phyloP scores from a whole-genome alignment of 2,329 filamentous ascomycete species.

The Apiospora aurea region DNA sequence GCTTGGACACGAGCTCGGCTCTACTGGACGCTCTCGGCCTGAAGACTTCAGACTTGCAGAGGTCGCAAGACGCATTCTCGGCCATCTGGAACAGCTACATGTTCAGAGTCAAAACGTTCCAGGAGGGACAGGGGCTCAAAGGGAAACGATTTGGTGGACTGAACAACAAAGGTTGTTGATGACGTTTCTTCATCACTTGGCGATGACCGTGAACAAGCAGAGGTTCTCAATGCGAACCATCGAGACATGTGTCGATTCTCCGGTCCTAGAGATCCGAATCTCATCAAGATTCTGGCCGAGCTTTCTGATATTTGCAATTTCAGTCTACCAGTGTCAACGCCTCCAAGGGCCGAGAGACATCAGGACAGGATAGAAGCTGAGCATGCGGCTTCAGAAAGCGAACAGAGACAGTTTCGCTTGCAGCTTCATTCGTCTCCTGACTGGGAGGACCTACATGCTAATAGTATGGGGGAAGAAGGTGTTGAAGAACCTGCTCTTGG shows the following conservation, averaged over 20 bases:
- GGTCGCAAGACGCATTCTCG: constrained; percentile 32
- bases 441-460: neutral
- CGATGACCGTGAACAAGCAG: constrained; percentile 30
- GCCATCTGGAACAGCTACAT: constrained; percentile 29
- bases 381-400: neutral
- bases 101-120: constrained; percentile 35
- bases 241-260: constrained; percentile 32
- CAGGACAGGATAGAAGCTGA: neutral
- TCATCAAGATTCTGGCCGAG: neutral
- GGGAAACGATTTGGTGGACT: constrained; percentile 27
- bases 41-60: constrained; percentile 29
- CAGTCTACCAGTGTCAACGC: neutral
- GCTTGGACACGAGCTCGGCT: constrained; percentile 19
- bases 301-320: neutral
- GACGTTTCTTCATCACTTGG: constrained; percentile 31
- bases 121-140: constrained; percentile 31
- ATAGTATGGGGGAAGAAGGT: neutral
- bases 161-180: constrained; percentile 32
- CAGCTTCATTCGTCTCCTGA: neutral
- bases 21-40: neutral
- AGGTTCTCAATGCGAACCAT: constrained; percentile 32
- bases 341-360: neutral
- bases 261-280: neutral
- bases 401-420: neutral
- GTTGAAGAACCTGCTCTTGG: neutral